Base-by-base conservation (phyloP, 2,329 filamentous ascomycete genomes). In the Beauveria pseudobassiana region DNA sequence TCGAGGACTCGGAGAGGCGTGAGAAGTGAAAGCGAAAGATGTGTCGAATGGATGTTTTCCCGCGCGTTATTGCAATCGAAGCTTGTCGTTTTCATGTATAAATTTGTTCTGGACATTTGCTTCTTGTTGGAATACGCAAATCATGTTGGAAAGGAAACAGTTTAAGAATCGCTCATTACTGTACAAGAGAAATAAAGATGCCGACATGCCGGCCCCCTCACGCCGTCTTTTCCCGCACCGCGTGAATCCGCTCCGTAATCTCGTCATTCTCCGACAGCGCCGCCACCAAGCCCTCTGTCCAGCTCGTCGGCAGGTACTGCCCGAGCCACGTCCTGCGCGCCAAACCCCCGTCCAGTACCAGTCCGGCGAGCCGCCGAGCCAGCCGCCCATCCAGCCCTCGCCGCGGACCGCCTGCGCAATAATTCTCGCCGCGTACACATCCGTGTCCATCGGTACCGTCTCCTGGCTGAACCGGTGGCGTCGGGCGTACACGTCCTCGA, bases 401-500 rank as follows among this genome's bases (percentile, higher is more conserved):
- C 75, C 74, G 64, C 65, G 72, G 14, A 82, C 69, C 2, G 78
- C 78, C 30, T 75, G 72, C 0, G 55, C 62, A 5, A 81, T 81
- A 3, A 84, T 64, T 56, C 72, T 71, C 38, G 64, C 61, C 0
- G 81, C 79, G 65, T 79, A 83, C 0, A 61, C 68, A n/a, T 73
- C 69, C 0, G 79, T 79, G 22, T 72, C 70, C 67, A 82, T 72
- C 1, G 80, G 80, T 0, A 72, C 69, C 28, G 74, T 76, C 4
- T 72, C 77, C 74, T 83, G 81, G 63, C 77, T 80, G 58, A 79
- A 84, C 0, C 70, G 74, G 63, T 81, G 70, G 1, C 80, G 72
- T 64, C 70, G 70, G 66, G 78, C 70, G 67, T 82, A 83, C 16
- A 82, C 62, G 34, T 80, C 76, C 54, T 71, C 68, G 3, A 80